Evolutionary conservation across 768 basidiomycete genomes (phyloP).

Genomic region (Cystofilobasidium bisporidii): DNA sequence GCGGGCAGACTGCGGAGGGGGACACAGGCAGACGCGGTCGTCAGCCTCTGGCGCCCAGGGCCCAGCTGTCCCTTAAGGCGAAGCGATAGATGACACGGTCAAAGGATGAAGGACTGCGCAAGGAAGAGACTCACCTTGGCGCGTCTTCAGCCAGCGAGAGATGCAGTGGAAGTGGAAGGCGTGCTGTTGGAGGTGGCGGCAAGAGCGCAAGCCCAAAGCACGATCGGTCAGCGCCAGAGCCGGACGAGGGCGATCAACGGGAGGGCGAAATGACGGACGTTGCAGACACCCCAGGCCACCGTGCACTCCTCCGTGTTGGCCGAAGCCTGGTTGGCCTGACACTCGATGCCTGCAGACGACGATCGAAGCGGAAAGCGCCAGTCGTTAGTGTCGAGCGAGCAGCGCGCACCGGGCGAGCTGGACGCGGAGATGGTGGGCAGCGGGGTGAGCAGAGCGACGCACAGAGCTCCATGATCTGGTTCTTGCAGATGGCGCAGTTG

Average conservation of each 20-base stretch:
- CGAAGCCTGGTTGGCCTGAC: slow-evolving; percentile 97
- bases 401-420: neutral
- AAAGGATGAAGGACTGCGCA: too few species aligned
- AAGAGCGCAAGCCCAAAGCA: neutral
- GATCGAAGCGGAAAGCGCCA: neutral
- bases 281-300: slow-evolving; percentile 98
- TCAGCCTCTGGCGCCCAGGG: too few species aligned
- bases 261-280: slow-evolving; percentile 48
- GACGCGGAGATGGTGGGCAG: neutral
- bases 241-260: neutral
- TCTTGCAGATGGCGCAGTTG: slow-evolving; percentile 98
- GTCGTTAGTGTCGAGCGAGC: slow-evolving; percentile 1
- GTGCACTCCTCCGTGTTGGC: slow-evolving; percentile 76
- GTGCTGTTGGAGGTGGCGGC: slow-evolving; percentile 50
- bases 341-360: slow-evolving; percentile 74
- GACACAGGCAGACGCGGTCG: neutral
- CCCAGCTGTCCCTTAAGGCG: too few species aligned
- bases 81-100: neutral
- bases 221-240: too few species aligned
- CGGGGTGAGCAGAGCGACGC: slow-evolving; percentile 34
- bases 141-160: slow-evolving; percentile 94
- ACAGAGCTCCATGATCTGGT: slow-evolving; percentile 99
- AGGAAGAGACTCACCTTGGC: slow-evolving; percentile 37
- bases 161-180: slow-evolving; percentile 99
- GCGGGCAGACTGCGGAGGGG: slow-evolving; percentile 38